These are phyloP conservation scores for Amanita fuliginea DNA, from an alignment of 768 basidiomycete species.

Conservation along the genomic window DNA sequence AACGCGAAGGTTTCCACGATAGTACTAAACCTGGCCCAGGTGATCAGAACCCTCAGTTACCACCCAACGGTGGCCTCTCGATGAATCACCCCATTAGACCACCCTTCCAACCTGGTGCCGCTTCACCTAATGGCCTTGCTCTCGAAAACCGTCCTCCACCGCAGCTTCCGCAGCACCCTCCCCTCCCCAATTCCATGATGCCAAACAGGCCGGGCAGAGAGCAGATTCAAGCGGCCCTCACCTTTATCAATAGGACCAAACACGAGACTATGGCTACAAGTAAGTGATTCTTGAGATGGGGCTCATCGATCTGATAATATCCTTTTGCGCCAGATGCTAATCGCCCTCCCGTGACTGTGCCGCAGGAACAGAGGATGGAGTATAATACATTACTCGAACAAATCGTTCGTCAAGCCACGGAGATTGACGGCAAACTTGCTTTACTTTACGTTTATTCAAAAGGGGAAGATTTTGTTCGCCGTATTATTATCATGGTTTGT, in stretches of 20 bases:
- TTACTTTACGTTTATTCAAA: slow-evolving; percentile 35
- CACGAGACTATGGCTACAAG: slow-evolving; percentile 20
- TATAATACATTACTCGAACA: slow-evolving; percentile 42
- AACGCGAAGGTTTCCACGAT: slow-evolving; percentile 16
- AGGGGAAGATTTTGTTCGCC: slow-evolving; percentile 36
- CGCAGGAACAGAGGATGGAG: slow-evolving; percentile 42
- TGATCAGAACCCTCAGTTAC: neutral
- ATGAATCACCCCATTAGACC: neutral
- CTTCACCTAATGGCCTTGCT: neutral
- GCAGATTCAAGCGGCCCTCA: slow-evolving; percentile 19
- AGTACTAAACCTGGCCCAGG: neutral
- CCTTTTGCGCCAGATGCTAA: slow-evolving; percentile 17
- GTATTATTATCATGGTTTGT: slow-evolving; percentile 45
- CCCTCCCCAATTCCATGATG: neutral
- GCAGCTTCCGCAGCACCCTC: neutral
- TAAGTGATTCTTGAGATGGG: slow-evolving; percentile 6
- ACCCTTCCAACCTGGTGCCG: neutral
- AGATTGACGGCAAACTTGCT: slow-evolving; percentile 40
- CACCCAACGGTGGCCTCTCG: neutral
- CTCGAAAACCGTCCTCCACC: slow-evolving; percentile 3
- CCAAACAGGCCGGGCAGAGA: slow-evolving; percentile 17
- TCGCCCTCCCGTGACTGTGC: slow-evolving; percentile 25
- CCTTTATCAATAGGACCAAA: slow-evolving; percentile 21
- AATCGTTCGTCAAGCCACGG: slow-evolving; percentile 29
- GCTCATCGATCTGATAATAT: neutral